phyloP scores from a whole-genome alignment of 179 eudicot genomes.

The Actinidia arguta region DNA sequence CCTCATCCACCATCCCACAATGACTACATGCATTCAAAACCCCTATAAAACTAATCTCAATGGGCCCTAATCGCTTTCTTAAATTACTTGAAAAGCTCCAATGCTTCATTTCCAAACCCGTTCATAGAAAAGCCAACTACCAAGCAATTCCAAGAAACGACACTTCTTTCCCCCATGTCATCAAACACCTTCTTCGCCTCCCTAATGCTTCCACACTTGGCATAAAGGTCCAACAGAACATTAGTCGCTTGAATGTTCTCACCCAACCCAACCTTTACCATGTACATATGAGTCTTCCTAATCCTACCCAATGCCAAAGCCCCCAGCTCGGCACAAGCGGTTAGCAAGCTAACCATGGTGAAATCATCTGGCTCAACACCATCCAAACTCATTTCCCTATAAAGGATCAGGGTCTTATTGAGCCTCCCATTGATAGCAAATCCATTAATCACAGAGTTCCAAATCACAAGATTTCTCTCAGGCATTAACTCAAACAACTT shows the following conservation, averaged over 20 bases:
- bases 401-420: conserved; percentile 58
- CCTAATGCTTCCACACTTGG: conserved; percentile 76
- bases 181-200: conserved; percentile 64
- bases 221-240: conserved; percentile 73
- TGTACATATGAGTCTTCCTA: conserved; percentile 65
- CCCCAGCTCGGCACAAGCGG: conserved; percentile 89
- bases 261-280: conserved; percentile 72
- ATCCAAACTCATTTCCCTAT: conserved; percentile 57
- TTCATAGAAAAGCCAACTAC: conserved; percentile 81
- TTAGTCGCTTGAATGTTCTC: conserved; percentile 59
- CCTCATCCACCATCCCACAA: conserved; percentile 81
- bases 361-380: conserved; percentile 84
- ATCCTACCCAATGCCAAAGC: conserved; percentile 75
- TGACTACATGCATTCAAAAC: conserved; percentile 93
- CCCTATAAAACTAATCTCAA: conserved; percentile 69
- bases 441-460: conserved; percentile 89
- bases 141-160: conserved; percentile 91
- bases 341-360: conserved; percentile 77
- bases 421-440: conserved; percentile 67
- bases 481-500: conserved; percentile 71
- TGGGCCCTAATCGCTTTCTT: conserved; percentile 55
- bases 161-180: conserved; percentile 59
- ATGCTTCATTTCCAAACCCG: conserved; percentile 67
- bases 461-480: conserved; percentile 75
- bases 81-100: conserved; percentile 61